phyloP scores from a whole-genome alignment of 2,329 filamentous ascomycete species.

The Achaetomium macrosporum region DNA sequence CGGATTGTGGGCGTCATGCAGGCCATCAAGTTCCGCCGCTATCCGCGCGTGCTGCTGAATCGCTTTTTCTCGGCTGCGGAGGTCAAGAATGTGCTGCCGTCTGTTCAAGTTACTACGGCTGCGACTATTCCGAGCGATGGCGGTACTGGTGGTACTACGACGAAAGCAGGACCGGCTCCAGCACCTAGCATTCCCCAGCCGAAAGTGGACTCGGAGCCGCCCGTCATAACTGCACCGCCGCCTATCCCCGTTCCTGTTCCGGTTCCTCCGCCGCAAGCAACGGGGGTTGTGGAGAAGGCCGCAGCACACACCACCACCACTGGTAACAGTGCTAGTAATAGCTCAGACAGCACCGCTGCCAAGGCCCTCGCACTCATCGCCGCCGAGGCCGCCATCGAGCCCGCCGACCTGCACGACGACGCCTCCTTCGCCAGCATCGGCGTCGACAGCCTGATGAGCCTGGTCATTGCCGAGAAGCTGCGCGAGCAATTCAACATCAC shows the following conservation, averaged over 20 bases:
- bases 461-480: slow-evolving; percentile 49
- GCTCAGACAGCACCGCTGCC: slow-evolving; percentile 12
- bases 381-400: slow-evolving; percentile 51
- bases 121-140: slow-evolving; percentile 25
- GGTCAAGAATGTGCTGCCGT: slow-evolving; percentile 2
- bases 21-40: slow-evolving; percentile 34
- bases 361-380: slow-evolving; percentile 39
- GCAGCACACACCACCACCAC: too few species aligned
- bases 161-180: background rate
- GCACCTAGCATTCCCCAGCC: too few species aligned
- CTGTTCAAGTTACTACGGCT: background rate
- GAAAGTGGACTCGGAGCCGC: background rate
- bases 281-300: too few species aligned
- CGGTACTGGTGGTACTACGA: background rate
- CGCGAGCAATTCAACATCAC: slow-evolving; percentile 49
- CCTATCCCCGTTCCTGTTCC: background rate
- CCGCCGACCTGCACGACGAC: slow-evolving; percentile 38
- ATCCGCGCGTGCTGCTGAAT: slow-evolving; percentile 33
- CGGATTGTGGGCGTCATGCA: slow-evolving; percentile 30
- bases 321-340: background rate
- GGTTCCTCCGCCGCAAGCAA: too few species aligned
- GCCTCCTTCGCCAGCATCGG: slow-evolving; percentile 43
- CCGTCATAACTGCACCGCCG: too few species aligned
- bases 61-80: slow-evolving; percentile 36
- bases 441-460: slow-evolving; percentile 52